Percentiles rank a stretch among this genome's conserved stretches.
phyloP scores from a whole-genome alignment of 176 grass and related monocot species.

The Avena eriantha region DNA sequence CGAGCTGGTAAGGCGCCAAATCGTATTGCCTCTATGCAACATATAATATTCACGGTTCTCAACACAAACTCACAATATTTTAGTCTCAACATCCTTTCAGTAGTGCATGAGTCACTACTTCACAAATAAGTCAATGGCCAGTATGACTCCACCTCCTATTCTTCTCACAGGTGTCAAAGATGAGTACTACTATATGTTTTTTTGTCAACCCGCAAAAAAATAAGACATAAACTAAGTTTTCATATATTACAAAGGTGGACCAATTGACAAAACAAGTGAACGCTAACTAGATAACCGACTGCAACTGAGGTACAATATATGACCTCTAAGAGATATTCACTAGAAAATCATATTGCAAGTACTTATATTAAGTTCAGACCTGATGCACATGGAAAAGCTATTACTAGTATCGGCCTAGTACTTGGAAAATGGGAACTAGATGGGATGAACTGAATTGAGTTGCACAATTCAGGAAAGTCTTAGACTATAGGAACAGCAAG shows the following conservation, averaged over 20 bases:
- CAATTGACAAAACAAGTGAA: background rate
- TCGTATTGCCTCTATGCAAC: background rate
- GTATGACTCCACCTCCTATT: background rate
- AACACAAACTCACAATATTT: background rate
- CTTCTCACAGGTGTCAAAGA: conserved; percentile 7
- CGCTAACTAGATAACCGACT: background rate
- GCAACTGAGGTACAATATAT: background rate
- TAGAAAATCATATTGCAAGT: background rate
- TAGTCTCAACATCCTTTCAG: background rate
- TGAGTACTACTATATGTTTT: background rate
- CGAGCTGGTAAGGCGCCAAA: background rate
- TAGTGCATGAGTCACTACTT: conserved; percentile 20
- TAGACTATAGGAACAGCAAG: background rate
- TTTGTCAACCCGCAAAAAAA: conserved; percentile 18
- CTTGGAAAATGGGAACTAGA: background rate
- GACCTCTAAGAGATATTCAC: background rate
- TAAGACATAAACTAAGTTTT: background rate
- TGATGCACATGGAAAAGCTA: conserved; percentile 1
- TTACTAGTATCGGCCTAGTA: background rate
- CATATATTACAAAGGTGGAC: background rate
- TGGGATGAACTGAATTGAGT: background rate
- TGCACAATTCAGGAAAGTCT: background rate
- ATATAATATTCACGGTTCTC: background rate
- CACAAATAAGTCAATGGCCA: conserved; percentile 18
- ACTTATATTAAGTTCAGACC: background rate